Evolutionary conservation across 2,329 filamentous ascomycete species (phyloP), one percentile per base, ranked within the genome.

Genomic region (Pseudogymnoascus sp.): DNA sequence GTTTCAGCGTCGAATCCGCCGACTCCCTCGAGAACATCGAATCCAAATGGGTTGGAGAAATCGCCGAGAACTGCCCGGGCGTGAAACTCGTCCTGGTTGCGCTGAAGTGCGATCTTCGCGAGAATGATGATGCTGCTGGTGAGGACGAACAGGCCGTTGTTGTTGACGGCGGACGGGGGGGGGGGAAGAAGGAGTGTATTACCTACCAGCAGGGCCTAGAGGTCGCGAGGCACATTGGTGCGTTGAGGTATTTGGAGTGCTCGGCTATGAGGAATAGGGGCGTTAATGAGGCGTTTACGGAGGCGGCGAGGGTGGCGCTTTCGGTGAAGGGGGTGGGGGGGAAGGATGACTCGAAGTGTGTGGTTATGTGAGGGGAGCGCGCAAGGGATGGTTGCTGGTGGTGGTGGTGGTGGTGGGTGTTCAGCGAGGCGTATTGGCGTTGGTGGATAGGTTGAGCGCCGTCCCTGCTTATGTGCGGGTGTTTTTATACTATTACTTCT

Each of bases 21-120:
- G 93, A 97, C 76, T 97, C 93, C 2, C 86, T 99, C 66, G 95
- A 99, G 77, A 99, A 99, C 83, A 92, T 99, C 66, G 92, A 96
- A 76, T 93, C 91, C 70, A 99, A 99, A 79, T 99, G 95, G 95
- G 91, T 97, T 4, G 89, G 91, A 67, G 95, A 99, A 77, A 99
- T 99, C 69, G 90, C 93, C 67, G 95, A 99, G 78, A 97, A 99
- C 78, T 97, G 95, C 77, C 91, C 92, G 1, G 91, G 89, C 64
- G 95, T 97, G 67, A 96, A 96, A 77, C 85, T 99, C 54, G 95
- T 99, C 16, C 83, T 99, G 6, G 93, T 97, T 4, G 95, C 95
- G 23, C 83, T 99, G 69, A 99, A 99, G 80, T 99, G 95, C 79
- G 95, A 99, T 77, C 79, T 99, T 72, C 86, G 95, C 69, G 93